Base-by-base conservation (phyloP, 2,329 filamentous ascomycete genomes). In the Fusarium chlamydosporum region DNA sequence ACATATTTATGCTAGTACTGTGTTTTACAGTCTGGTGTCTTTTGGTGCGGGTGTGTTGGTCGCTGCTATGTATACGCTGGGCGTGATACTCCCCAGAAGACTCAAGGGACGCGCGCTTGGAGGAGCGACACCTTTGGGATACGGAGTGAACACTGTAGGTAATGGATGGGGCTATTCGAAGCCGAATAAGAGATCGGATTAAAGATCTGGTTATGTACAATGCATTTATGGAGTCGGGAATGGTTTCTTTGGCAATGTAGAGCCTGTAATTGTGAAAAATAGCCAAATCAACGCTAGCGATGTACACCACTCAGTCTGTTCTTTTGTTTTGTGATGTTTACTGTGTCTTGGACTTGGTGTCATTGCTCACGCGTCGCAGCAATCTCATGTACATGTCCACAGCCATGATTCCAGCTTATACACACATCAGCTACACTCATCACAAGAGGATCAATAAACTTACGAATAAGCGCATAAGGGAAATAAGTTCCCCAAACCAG, bases 1-100 rank as follows among this genome's bases (percentile, higher is more conserved):
- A 0, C 88, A 90, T 68, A 83, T 90, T 33, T 89, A 88, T 74
- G 85, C 87, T 9, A 88, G 86, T 76, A 90, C 87, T 33, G 78
- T 90, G 1, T 89, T 90, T 64, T 90, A 90, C 78, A 83, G 84
- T 60, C 70, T 90, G 11, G 82, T 89, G 3, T 85, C 86, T 8
- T 89, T 89, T 70, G 77, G 83, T 13, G 86, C 88, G 0, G 88
- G 88, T 10, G 78, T 81, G 3, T 75, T 87, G 12, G 80, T 84
- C 3, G 83, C 85, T 6, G 85, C 81, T 34, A 85, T 86, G 57
- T 90, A 89, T 77, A 89, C 89, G 61, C 83, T 89, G 65, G 88
- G 88, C 6, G 80, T 87, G 1, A 82, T 90, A 18, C 75, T 90
- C 72, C 88, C 88, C 2, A 81, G 80, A 67, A 77, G 86, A 58